phyloP scores from a whole-genome alignment of 2,329 filamentous ascomycete species.

The Fusarium begoniae region DNA sequence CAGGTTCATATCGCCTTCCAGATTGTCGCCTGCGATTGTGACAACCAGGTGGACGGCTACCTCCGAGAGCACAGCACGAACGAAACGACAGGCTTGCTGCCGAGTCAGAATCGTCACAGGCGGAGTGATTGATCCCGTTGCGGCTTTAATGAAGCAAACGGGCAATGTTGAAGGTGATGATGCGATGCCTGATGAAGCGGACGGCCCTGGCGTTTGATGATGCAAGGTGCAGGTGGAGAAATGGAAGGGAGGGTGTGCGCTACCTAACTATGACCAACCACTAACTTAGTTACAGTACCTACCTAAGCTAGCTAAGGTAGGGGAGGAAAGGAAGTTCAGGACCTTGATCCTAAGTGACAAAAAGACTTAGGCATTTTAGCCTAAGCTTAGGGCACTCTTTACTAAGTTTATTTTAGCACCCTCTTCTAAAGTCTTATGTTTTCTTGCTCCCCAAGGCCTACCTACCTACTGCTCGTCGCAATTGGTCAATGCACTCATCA shows the following conservation, averaged over 20 bases:
- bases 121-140: neutral
- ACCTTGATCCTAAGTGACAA: no score
- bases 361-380: no score
- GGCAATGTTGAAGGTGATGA: neutral
- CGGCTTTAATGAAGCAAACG: neutral
- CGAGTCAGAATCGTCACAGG: neutral
- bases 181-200: constrained; percentile 1
- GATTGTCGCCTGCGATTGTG: neutral
- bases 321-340: no score
- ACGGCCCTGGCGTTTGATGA: constrained; percentile 22
- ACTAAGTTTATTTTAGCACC: no score
- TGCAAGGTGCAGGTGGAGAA: constrained; percentile 33
- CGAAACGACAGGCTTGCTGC: neutral
- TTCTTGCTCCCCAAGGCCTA: no score
- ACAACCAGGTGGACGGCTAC: constrained; percentile 1
- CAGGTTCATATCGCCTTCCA: neutral
- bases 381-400: no score
- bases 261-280: constrained; percentile 8
- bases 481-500: constrained; percentile 6
- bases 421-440: no score
- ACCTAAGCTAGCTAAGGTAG: no score
- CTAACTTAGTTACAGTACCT: neutral
- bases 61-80: neutral
- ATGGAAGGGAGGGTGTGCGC: constrained; percentile 32
- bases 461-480: neutral